Base-by-base conservation (phyloP, 2,329 filamentous ascomycete species). In the Xylaria sp. region DNA sequence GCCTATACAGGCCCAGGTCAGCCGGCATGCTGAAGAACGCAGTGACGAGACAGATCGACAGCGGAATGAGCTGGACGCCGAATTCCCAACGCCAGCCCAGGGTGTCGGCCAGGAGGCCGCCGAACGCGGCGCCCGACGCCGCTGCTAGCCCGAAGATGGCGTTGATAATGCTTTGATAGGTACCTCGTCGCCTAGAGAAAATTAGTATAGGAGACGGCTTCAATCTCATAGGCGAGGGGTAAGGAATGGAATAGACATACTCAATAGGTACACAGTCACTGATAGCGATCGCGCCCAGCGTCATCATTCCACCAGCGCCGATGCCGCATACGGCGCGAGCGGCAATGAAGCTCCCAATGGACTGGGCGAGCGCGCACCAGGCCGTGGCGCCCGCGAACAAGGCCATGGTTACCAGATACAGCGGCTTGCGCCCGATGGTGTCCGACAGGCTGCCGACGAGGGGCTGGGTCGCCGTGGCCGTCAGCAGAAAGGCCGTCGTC, bases 61-160 rank as follows among this genome's bases (percentile, higher is more conserved):
- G 75, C 0, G 83, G 81, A 2, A 87, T 84, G 3, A 90, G 81
- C 78, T 91, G 89, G 8, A 90, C 79, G 63, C 87, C 88, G 76
- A 91, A 93, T 65, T 91, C 90, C 89, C 90, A 92, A 51, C 92
- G 83, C 91, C 91, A 94, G 37, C 92, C 92, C 1, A 94, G 79
- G 41, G 82, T 84, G 75, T 94, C 91, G 28, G 90, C 90, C 76
- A 94, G 87, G 62, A 89, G 84, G 1, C 91, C 91, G 15, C 91
- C 92, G 7, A 92, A 83, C 0, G 91, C 91, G 1, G 91, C 91
- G 2, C 92, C 92, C 2, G 89, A 81, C 7, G 87, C 84, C 2
- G 86, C 83, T 0, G 83, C 86, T n/a, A 84, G 68, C 1, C 90
- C 91, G 73, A 86, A 92, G 58, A 87, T 84, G 55, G 92, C 83